A percentile compares a stretch with the other conserved stretches of the same genome.
Conservation (phyloP, 2,329 filamentous ascomycete genomes). For the Talaromyces sp. region DNA sequence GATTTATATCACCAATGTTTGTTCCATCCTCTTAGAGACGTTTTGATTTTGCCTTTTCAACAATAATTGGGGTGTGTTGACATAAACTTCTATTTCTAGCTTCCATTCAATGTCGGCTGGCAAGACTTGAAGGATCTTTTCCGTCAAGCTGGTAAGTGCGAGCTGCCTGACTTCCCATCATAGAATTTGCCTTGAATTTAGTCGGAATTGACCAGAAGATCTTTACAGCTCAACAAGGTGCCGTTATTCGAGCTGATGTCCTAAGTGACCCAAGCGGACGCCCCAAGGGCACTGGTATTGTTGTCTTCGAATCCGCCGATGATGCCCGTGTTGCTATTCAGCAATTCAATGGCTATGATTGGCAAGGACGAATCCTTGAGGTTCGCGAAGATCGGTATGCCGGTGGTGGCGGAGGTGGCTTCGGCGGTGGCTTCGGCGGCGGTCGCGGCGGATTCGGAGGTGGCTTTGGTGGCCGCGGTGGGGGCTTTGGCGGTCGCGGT, state of each 20-base stretch:
- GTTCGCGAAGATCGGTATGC: conserved; percentile 96
- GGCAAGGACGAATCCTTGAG: conserved; percentile 90
- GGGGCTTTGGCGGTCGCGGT: conserved; percentile 53
- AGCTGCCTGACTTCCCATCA: conserved; percentile 16
- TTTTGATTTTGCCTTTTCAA: neutral
- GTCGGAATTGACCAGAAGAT: conserved; percentile 33
- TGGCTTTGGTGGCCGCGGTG: conserved; percentile 58
- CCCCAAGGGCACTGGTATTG: conserved; percentile 94
- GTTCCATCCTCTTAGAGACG: conserved; percentile 50
- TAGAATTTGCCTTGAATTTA: neutral
- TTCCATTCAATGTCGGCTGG: conserved; percentile 97
- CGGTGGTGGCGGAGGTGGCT: conserved; percentile 42
- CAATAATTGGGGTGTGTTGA: conserved; percentile 1
- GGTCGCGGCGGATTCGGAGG: conserved; percentile 47
- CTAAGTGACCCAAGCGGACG: conserved; percentile 87
- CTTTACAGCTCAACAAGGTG: conserved; percentile 57
- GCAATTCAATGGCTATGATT: conserved; percentile 98
- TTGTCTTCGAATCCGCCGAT: conserved; percentile 91
- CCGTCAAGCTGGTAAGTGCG: conserved; percentile 84
- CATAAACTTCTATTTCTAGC: conserved; percentile 53
- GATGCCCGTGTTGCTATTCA: conserved; percentile 94
- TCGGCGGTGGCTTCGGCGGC: conserved; percentile 41
- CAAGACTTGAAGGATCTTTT: conserved; percentile 99
- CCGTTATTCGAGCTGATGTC: conserved; percentile 91
- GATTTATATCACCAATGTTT: conserved; percentile 97